Base-by-base conservation (phyloP, 371 early-diverging fungal genomes). In the Rhizopus delemar region DNA sequence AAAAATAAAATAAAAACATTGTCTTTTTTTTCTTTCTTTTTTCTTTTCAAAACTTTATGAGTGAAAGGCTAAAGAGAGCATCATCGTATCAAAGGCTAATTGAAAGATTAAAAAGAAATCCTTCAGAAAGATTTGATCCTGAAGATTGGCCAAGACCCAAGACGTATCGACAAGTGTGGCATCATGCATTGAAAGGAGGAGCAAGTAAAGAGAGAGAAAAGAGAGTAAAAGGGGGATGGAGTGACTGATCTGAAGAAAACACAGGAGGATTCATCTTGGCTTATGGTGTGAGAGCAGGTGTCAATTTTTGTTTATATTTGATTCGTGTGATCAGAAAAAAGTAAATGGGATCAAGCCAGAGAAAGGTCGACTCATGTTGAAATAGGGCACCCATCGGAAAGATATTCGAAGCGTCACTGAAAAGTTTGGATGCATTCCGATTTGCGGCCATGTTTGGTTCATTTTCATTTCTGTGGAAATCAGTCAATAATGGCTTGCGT, bases 401-500 rank as follows among this genome's bases (percentile, higher is more conserved):
- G 35, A 72, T 79, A 16, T 51, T 82, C 16, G 63, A 67, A 51
- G 77, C 75, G 7, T 78, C 84, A 0, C 82, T 84, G 52, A 74
- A 70, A 50, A 81, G 82, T 38, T 67, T 65, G 13, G 84, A 81
- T 46, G 72, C 78, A 32, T 8, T 83, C 35, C 86, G 90, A 16
- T 90, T 89, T 66, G 91, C 85, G 36, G 74, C 75, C 45, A 87
- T 86, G 82, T 80, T 90, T 77, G 91, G 90, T 4, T 73, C 73
- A 39, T 92, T 90, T 69, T 81, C 90, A 29, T 80, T 90, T 38
- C 59, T 88, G 11, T 92, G 89, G 89, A 90, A 90, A 61, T 73
- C 86, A 7, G 73, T 90, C 60, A 87, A 86, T 63, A 90, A 90
- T 68, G 70, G 78, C 8, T 74, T 90, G 62, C 70, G 80, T n/a